Base-by-base conservation (phyloP, 805 yeast species). In the Zygosaccharomyces kombuchaensis region DNA sequence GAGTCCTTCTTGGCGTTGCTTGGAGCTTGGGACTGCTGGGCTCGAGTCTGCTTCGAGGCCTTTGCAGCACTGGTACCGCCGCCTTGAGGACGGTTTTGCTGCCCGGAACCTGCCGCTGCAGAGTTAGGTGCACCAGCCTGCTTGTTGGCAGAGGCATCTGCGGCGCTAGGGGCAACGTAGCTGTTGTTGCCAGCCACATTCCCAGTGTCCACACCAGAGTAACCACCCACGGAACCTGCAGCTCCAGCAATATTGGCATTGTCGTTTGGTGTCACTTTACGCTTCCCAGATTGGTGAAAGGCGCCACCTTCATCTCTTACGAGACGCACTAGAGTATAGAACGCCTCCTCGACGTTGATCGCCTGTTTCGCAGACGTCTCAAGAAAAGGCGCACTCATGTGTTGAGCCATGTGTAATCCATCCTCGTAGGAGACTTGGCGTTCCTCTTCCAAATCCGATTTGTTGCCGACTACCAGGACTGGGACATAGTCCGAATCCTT, bases 361-460 rank as follows among this genome's bases (percentile, higher is more conserved):
- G 95, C 82, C 58, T 84, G 87, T 66, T 93, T 93, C 19, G 98
- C 98, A 34, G 91, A 81, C 1, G 98, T 87, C 68, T 93, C 99
- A 56, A 90, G 75, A 63, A 90, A 93, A 51, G 84, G 80, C 50
- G 86, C 80, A 50, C 76, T 73, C 66, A 85, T 78, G 50, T 75
- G 74, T 52, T 73, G 76, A 29, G 91, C 90, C 51, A 86, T 70
- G 46, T 68, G 69, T 37, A 68, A 57, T 23, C 86, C 89, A 59
- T 82, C 87, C 55, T 79, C 84, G 54, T 67, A 75, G 34, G 82
- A 73, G 4, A 86, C 91, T 59, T 84, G 87, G 63, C 96, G 76
- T 56, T 81, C 84, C 39, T 75, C 76, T 55, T 83, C 90, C 55
- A 84, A 69, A 68, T 87, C 96, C 44, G 80, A 73, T 63, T 84